phyloP scores from a whole-genome alignment of 1,139 yeast genomes.

The Sugiyamaella sp. region DNA sequence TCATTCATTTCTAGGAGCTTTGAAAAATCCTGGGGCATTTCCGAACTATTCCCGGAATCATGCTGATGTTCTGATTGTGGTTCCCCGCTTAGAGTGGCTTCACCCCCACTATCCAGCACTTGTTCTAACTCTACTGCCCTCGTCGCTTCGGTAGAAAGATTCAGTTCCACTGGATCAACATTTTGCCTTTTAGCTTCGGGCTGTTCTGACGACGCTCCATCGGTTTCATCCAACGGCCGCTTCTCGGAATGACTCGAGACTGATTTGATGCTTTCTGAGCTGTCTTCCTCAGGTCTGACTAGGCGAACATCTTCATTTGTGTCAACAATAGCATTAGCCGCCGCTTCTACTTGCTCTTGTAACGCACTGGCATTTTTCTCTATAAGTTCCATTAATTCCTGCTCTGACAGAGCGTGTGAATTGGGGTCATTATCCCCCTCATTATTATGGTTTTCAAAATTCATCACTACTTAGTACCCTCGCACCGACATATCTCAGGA shows the following conservation, averaged over 20 bases:
- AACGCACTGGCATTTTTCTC: constrained; percentile 20
- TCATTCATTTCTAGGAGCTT: constrained; percentile 17
- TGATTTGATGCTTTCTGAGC: neutral
- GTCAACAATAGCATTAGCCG: neutral
- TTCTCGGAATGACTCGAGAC: constrained; percentile 2
- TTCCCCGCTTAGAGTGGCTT: too few species aligned
- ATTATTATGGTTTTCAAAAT: constrained; percentile 13
- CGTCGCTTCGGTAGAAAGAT: neutral
- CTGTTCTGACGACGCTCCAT: neutral
- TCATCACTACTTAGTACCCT: constrained; percentile 3
- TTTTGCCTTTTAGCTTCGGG: constrained; percentile 5
- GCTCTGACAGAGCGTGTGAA: constrained; percentile 19
- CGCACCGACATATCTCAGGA: neutral
- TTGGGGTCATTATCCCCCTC: constrained; percentile 13
- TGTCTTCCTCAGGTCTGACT: neutral
- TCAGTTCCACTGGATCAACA: neutral
- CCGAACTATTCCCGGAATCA: too few species aligned
- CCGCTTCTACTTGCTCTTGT: constrained; percentile 13
- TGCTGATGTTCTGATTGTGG: too few species aligned
- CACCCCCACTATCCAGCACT: neutral
- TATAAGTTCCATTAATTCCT: constrained; percentile 20
- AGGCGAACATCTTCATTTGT: too few species aligned
- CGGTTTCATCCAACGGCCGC: neutral
- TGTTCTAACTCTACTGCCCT: neutral
- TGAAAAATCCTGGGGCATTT: constrained; percentile 18